These are phyloP conservation scores for Epipyxis sp. DNA, from an alignment of 108 stramenopile species.

Conservation along the genomic window DNA sequence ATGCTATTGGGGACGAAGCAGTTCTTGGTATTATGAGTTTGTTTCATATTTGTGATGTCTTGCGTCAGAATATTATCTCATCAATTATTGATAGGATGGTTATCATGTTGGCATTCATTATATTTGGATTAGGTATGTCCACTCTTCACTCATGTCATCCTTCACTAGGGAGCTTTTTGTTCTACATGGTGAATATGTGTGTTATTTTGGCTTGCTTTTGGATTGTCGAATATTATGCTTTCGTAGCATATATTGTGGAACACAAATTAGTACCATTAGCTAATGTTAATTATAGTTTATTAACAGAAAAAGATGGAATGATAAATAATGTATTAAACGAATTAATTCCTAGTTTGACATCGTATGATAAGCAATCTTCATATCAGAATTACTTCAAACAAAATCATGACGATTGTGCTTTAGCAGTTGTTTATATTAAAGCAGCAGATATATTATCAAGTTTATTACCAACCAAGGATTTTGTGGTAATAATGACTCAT, in stretches of 20 bases:
- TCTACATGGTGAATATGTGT: too few species aligned
- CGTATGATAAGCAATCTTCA: too few species aligned
- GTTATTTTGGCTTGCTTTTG: conserved; percentile 10
- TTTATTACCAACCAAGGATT: background rate
- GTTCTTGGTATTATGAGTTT: too few species aligned
- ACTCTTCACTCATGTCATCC: too few species aligned
- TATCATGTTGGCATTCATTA: too few species aligned
- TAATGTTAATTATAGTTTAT: background rate
- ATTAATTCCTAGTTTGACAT: background rate
- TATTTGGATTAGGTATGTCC: too few species aligned
- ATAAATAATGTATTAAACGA: background rate
- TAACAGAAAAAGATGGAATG: background rate
- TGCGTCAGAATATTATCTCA: too few species aligned
- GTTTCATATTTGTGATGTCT: too few species aligned
- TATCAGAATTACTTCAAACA: too few species aligned
- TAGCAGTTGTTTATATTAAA: background rate
- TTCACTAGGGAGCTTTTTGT: too few species aligned
- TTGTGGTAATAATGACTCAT: background rate
- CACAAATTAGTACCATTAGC: background rate
- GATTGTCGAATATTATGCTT: background rate
- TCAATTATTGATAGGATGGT: too few species aligned
- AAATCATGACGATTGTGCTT: background rate
- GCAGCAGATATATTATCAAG: background rate
- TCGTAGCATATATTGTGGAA: background rate
- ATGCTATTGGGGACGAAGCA: too few species aligned